phyloP scores from a whole-genome alignment of 352 stramenopile species.

The Saprolegnia diclina region DNA sequence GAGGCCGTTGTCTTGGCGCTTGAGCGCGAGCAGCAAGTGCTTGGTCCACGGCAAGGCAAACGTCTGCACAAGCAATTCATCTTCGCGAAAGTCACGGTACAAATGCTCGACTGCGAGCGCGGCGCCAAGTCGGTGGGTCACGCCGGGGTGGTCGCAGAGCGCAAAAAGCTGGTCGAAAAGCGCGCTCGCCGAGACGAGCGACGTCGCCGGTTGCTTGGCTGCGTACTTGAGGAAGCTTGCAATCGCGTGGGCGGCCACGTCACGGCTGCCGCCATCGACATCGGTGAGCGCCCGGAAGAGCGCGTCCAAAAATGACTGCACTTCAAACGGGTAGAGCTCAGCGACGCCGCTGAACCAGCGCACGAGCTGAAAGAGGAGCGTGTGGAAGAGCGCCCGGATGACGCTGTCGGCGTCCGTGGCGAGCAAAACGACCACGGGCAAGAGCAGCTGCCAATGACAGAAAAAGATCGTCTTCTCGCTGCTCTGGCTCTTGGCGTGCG shows the following conservation, averaged over 20 bases:
- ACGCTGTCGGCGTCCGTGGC: conserved; percentile 68
- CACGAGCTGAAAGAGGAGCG: conserved; percentile 64
- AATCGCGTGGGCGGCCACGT: conserved; percentile 57
- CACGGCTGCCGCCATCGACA: conserved; percentile 43
- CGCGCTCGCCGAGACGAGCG: conserved; percentile 21
- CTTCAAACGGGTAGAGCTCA: conserved; percentile 62
- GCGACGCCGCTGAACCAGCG: conserved; percentile 58
- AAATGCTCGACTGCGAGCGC: conserved; percentile 64
- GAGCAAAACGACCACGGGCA: conserved; percentile 48
- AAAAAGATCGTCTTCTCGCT: conserved; percentile 62
- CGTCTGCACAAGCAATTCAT: conserved; percentile 43
- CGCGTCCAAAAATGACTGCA: conserved; percentile 51
- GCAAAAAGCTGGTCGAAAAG: conserved; percentile 74
- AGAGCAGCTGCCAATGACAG: conserved; percentile 45
- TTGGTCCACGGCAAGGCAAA: conserved; percentile 65
- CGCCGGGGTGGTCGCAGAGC: conserved; percentile 55
- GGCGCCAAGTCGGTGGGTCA: conserved; percentile 54
- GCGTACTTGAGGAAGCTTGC: conserved; percentile 43
- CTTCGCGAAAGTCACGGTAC: conserved; percentile 53
- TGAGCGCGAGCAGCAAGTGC: conserved; percentile 56
- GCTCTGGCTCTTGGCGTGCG: conserved; percentile 36
- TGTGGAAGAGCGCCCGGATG: conserved; percentile 59
- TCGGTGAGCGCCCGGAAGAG: conserved; percentile 51
- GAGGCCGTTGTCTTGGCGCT: conserved; percentile 46
- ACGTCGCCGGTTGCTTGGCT: conserved; percentile 33